Evolutionary conservation across 2,329 filamentous ascomycete species (phyloP).

Genomic region (Fusarium albosuccineum): DNA sequence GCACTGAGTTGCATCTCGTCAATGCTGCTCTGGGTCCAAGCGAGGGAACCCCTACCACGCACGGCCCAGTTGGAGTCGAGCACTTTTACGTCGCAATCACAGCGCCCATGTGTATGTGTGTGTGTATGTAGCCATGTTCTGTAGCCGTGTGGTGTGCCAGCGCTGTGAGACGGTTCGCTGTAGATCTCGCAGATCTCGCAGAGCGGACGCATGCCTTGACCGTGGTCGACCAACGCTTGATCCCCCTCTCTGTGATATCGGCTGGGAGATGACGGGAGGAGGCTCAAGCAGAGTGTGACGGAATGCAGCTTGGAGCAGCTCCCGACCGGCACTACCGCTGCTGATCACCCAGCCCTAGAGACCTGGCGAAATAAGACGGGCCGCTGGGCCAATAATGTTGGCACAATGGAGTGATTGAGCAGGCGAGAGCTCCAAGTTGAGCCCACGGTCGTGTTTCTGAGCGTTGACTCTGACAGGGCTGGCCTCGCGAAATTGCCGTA

Average conservation of each 20-base stretch:
- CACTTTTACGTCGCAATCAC: neutral
- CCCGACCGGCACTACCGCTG: slow-evolving; percentile 16
- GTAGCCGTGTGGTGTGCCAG: slow-evolving; percentile 1
- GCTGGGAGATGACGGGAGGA: slow-evolving; percentile 22
- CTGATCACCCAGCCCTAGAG: slow-evolving; percentile 16
- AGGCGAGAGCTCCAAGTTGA: neutral
- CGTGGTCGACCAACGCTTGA: slow-evolving; percentile 2
- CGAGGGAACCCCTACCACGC: slow-evolving; percentile 11
- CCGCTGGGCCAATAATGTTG: slow-evolving; percentile 19
- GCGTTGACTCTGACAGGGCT: neutral
- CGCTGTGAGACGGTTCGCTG: slow-evolving; percentile 13
- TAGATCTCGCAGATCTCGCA: slow-evolving; percentile 34
- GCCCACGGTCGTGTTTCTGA: slow-evolving; percentile 2
- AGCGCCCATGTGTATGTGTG: too few species aligned
- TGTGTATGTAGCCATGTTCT: too few species aligned
- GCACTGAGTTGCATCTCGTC: slow-evolving; percentile 11
- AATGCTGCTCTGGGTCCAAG: slow-evolving; percentile 12
- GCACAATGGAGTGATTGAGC: neutral
- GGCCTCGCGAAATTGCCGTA: slow-evolving; percentile 18
- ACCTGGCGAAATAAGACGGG: slow-evolving; percentile 6
- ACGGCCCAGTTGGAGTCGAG: slow-evolving; percentile 8
- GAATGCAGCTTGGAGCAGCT: slow-evolving; percentile 18
- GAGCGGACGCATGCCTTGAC: slow-evolving; percentile 17
- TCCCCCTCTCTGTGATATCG: neutral
- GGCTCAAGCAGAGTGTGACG: slow-evolving; percentile 17